phyloP scores from a whole-genome alignment of 805 yeast species.

The Saturnispora bothae region DNA sequence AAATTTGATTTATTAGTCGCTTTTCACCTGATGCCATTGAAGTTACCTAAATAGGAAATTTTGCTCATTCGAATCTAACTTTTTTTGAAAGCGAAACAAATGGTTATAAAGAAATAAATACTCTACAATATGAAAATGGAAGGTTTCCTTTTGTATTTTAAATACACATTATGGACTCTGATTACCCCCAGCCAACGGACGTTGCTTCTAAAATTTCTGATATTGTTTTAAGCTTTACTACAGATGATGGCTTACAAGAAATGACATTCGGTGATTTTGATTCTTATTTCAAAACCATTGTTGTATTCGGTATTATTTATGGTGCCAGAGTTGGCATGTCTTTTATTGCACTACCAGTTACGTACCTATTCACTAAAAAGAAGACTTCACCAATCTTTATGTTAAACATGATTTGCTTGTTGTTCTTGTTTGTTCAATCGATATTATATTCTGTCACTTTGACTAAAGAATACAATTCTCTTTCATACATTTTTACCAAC shows the following conservation, averaged over 20 bases:
- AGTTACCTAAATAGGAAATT: slow-evolving; percentile 24
- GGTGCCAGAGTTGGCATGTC: slow-evolving; percentile 54
- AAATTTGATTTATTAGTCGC: neutral
- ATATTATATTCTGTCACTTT: slow-evolving; percentile 47
- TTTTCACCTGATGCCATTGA: slow-evolving; percentile 15
- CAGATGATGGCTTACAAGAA: slow-evolving; percentile 30
- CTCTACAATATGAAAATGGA: no score
- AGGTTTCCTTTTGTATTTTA: no score
- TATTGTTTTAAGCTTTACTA: slow-evolving; percentile 30
- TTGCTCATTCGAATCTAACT: slow-evolving; percentile 7
- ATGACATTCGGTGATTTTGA: slow-evolving; percentile 36
- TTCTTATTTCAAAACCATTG: slow-evolving; percentile 22
- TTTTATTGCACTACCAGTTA: slow-evolving; percentile 33
- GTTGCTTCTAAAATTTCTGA: slow-evolving; percentile 11
- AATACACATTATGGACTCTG: neutral
- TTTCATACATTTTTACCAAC: slow-evolving; percentile 38
- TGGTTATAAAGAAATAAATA: neutral
- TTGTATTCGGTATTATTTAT: slow-evolving; percentile 36
- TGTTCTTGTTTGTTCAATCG: slow-evolving; percentile 48
- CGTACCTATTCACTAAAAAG: slow-evolving; percentile 41
- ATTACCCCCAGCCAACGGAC: neutral
- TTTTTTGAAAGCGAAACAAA: neutral
- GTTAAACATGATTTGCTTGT: slow-evolving; percentile 55
- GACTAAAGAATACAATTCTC: slow-evolving; percentile 39
- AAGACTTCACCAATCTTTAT: slow-evolving; percentile 60